These are phyloP conservation scores for Tausonia pullulans DNA, from an alignment of 1,284 basidiomycete genomes.

Conservation along the genomic window DNA sequence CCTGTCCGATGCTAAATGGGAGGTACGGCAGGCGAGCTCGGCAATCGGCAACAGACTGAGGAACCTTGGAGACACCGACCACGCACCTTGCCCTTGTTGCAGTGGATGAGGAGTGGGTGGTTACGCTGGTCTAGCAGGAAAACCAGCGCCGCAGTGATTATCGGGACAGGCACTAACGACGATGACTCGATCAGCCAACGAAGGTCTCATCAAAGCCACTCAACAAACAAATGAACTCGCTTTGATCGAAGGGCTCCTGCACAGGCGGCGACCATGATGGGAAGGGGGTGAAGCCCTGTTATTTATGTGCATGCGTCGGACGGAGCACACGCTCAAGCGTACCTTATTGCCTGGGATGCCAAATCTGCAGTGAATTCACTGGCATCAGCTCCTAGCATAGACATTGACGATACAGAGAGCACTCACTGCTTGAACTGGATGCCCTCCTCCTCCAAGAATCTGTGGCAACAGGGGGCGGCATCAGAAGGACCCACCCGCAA, in stretches of 20 bases:
- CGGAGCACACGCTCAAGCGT: no score
- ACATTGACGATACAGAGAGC: neutral
- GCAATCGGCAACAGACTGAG: neutral
- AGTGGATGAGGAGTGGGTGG: conserved; percentile 46
- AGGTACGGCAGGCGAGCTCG: neutral
- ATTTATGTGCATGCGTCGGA: no score
- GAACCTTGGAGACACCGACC: neutral
- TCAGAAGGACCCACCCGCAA: conserved; percentile 24
- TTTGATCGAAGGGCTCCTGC: conserved; percentile 38
- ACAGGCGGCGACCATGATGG: no score
- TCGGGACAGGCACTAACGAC: conserved; percentile 19
- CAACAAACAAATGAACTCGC: conserved; percentile 13
- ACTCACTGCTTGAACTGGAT: conserved; percentile 26
- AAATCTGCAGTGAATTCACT: conserved; percentile 28
- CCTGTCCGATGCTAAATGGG: conserved; percentile 41
- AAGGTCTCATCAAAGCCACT: neutral
- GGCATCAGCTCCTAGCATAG: neutral
- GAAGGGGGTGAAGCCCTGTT: no score
- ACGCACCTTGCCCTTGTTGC: conserved; percentile 46
- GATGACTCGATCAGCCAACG: neutral
- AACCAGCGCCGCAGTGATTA: conserved; percentile 42
- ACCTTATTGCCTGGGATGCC: conserved; percentile 45
- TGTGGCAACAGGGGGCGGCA: neutral
- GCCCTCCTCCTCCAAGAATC: conserved; percentile 29
- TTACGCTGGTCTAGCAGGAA: conserved; percentile 43